These are phyloP conservation scores for Penicillium crustosum DNA, from an alignment of 2,329 filamentous ascomycete genomes.

Conservation along the genomic window DNA sequence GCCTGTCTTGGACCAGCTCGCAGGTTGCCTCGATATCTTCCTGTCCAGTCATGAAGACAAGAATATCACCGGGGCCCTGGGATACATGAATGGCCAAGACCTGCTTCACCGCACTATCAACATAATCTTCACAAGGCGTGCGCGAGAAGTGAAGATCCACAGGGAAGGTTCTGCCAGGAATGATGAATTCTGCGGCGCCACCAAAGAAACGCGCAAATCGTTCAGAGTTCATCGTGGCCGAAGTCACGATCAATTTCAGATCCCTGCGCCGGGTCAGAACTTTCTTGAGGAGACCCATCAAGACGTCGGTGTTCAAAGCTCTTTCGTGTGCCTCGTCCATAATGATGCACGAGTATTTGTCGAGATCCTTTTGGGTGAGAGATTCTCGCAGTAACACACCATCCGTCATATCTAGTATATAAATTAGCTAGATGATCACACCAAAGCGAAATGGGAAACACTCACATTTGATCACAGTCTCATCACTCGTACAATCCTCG, in stretches of 20 bases:
- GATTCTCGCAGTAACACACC: conserved; percentile 92
- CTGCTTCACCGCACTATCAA: conserved; percentile 94
- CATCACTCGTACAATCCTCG: conserved; percentile 94
- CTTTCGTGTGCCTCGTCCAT: conserved; percentile 99
- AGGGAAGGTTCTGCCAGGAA: conserved; percentile 92
- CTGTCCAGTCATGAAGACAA: conserved; percentile 99
- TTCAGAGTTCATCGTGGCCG: conserved; percentile 97
- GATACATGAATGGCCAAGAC: conserved; percentile 94
- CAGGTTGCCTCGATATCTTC: conserved; percentile 98
- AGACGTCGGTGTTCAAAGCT: conserved; percentile 91
- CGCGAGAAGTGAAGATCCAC: conserved; percentile 95
- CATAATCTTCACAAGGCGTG: conserved; percentile 95
- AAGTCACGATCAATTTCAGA: conserved; percentile 94
- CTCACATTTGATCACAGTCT: conserved; percentile 86
- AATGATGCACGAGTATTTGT: conserved; percentile 96
- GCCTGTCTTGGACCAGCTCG: conserved; percentile 82
- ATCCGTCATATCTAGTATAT: conserved; percentile 77
- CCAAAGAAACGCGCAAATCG: conserved; percentile 95
- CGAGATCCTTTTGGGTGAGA: conserved; percentile 85
- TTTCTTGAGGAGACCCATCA: conserved; percentile 98
- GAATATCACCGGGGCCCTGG: conserved; percentile 86
- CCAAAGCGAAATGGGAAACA: conserved; percentile 11
- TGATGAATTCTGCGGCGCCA: conserved; percentile 92
- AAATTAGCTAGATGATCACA: conserved; percentile 9
- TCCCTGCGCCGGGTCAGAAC: conserved; percentile 85